phyloP scores from a whole-genome alignment of 768 basidiomycete genomes.

The Panaeolus papilionaceus region DNA sequence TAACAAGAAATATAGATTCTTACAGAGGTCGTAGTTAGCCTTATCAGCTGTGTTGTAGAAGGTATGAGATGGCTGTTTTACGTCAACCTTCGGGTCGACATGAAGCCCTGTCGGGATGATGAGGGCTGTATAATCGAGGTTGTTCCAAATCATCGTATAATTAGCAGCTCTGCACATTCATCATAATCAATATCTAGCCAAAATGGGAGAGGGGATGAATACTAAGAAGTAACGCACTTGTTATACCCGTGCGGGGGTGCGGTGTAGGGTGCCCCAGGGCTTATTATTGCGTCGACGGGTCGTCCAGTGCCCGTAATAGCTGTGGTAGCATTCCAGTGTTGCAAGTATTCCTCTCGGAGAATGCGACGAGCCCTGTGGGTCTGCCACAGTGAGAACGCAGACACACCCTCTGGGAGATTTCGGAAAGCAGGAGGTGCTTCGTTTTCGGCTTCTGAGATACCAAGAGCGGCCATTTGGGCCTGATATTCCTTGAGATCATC shows the following conservation, averaged over 20 bases:
- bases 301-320: conserved; percentile 66
- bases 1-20: conserved; percentile 29
- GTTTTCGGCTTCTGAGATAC: background rate
- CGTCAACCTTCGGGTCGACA: conserved; percentile 62
- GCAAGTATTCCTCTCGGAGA: conserved; percentile 62
- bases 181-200: background rate
- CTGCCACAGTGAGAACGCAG: conserved; percentile 74
- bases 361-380: conserved; percentile 56
- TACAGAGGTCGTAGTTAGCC: conserved; percentile 58
- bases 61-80: conserved; percentile 45
- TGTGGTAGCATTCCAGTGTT: conserved; percentile 64
- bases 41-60: conserved; percentile 59
- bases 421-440: conserved; percentile 28
- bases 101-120: conserved; percentile 65
- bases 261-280: conserved; percentile 62
- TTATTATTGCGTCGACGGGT: conserved; percentile 78
- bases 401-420: conserved; percentile 35
- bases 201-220: background rate
- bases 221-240: background rate
- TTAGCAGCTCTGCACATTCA: conserved; percentile 42
- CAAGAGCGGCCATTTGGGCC: background rate
- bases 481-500: conserved; percentile 23
- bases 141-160: conserved; percentile 73
- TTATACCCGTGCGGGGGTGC: conserved; percentile 66
- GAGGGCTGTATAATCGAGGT: conserved; percentile 67